phyloP scores from a whole-genome alignment of 768 basidiomycete species.

The Hirschioporus abietinus region DNA sequence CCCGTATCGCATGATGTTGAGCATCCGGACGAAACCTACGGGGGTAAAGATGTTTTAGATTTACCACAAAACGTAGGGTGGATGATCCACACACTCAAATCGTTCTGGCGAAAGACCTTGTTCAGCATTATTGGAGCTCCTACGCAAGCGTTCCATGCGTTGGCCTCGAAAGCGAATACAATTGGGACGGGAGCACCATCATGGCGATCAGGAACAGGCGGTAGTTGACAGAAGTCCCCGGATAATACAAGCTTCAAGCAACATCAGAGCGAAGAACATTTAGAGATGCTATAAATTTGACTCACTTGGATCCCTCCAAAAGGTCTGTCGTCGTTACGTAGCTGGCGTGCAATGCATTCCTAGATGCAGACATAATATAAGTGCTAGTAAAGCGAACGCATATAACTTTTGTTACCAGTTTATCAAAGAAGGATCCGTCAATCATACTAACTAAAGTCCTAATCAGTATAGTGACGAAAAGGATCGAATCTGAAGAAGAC shows the following conservation, averaged over 20 bases:
- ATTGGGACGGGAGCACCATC: conserved; percentile 45
- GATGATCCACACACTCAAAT: conserved; percentile 46
- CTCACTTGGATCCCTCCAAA: conserved; percentile 85
- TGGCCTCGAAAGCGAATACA: conserved; percentile 75
- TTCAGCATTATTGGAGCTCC: conserved; percentile 49
- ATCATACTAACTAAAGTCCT: conserved; percentile 75
- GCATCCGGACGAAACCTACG: conserved; percentile 74
- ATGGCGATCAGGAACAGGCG: conserved; percentile 61
- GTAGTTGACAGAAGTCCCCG: conserved; percentile 90
- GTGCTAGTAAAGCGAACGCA: not conserved
- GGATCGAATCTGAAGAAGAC: not conserved
- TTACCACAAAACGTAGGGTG: not conserved
- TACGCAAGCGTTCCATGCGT: conserved; percentile 66
- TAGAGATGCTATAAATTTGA: conserved; percentile 1
- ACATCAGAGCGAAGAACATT: conserved; percentile 1
- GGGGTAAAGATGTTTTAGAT: not conserved
- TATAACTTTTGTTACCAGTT: conserved; percentile 42
- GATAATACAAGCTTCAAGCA: conserved; percentile 64
- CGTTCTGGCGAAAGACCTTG: conserved; percentile 84
- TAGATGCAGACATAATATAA: conserved; percentile 21
- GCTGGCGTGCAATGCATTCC: conserved; percentile 56
- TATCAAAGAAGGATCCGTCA: conserved; percentile 75
- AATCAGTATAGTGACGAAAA: conserved; percentile 5
- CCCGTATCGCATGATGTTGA: conserved; percentile 86
- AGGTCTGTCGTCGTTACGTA: conserved; percentile 49